Percentiles rank a stretch among this genome's conserved stretches.
phyloP scores from a whole-genome alignment of 1,284 basidiomycete genomes.

The Psilocybe mexicana region DNA sequence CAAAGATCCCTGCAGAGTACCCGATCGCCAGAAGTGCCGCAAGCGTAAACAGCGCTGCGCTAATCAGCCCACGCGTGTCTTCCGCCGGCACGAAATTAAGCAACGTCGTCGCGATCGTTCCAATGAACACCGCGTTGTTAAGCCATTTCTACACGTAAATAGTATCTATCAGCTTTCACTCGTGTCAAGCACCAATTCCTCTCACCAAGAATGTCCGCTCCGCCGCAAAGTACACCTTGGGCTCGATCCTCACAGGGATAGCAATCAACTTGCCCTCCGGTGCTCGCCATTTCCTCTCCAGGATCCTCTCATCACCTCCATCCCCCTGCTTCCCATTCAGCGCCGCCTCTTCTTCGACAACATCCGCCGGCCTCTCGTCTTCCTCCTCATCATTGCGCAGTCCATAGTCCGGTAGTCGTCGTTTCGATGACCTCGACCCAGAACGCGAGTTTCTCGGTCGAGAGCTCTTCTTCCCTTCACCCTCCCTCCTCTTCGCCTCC shows the following conservation, averaged over 20 bases:
- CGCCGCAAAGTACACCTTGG: constrained; percentile 97
- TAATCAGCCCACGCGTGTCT: constrained; percentile 80
- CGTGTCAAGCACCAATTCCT: constrained; percentile 18
- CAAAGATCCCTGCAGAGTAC: constrained; percentile 87
- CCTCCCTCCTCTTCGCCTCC: constrained; percentile 30
- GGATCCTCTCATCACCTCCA: constrained; percentile 54
- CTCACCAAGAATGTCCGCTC: constrained; percentile 88
- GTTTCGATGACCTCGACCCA: neutral
- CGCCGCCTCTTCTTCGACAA: constrained; percentile 33
- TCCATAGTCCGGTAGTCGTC: constrained; percentile 8
- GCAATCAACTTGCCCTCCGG: constrained; percentile 89
- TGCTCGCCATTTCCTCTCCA: constrained; percentile 79
- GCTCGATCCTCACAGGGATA: constrained; percentile 92
- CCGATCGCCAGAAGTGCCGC: constrained; percentile 88
- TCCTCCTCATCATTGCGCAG: constrained; percentile 34
- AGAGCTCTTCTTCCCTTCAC: constrained; percentile 21
- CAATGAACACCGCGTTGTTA: constrained; percentile 88
- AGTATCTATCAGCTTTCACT: neutral
- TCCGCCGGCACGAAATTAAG: constrained; percentile 85
- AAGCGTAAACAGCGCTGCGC: constrained; percentile 86
- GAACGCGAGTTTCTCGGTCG: constrained; percentile 7
- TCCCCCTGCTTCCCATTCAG: constrained; percentile 34
- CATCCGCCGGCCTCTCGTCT: constrained; percentile 24
- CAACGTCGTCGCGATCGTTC: constrained; percentile 85
- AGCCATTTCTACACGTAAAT: constrained; percentile 78